Evolutionary conservation across 2,329 filamentous ascomycete genomes (phyloP).

Genomic region (Beauveria australis): DNA sequence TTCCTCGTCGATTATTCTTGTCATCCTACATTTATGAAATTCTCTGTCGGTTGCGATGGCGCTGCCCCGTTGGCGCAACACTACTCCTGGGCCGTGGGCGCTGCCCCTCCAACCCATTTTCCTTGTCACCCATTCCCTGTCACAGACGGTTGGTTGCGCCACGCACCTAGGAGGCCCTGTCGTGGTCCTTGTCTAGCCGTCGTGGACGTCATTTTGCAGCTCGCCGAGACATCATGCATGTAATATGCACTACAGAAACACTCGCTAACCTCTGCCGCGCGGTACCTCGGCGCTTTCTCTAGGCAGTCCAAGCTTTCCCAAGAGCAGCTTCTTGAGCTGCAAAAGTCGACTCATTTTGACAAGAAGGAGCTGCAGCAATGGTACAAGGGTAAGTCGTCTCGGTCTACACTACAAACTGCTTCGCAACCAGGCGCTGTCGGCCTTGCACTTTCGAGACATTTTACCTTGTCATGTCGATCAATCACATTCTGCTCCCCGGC

Average conservation of each 20-base stretch:
- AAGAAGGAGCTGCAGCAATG: conserved; percentile 99
- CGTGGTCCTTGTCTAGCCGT: background rate
- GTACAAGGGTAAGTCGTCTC: conserved; percentile 76
- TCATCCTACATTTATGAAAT: background rate
- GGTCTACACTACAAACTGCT: no score
- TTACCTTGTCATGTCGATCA: no score
- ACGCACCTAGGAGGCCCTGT: background rate
- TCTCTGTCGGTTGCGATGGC: background rate
- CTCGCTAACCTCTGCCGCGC: background rate
- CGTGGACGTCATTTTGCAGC: background rate
- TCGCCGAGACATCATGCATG: background rate
- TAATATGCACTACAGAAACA: background rate
- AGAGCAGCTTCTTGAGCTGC: conserved; percentile 89
- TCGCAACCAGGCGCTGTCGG: no score
- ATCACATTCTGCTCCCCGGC: no score
- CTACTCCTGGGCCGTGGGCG: background rate
- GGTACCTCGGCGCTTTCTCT: conserved; percentile 16
- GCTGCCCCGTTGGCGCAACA: background rate
- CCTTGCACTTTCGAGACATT: no score
- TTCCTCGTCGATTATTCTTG: background rate
- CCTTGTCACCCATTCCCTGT: background rate
- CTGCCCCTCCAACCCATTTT: background rate
- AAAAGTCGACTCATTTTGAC: conserved; percentile 96
- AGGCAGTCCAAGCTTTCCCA: conserved; percentile 98
- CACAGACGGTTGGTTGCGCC: background rate